Evolutionary conservation across 2,329 filamentous ascomycete species (phyloP), one percentile per base, ranked within the genome.

Genomic region (Rhinocladiella mackenziei): DNA sequence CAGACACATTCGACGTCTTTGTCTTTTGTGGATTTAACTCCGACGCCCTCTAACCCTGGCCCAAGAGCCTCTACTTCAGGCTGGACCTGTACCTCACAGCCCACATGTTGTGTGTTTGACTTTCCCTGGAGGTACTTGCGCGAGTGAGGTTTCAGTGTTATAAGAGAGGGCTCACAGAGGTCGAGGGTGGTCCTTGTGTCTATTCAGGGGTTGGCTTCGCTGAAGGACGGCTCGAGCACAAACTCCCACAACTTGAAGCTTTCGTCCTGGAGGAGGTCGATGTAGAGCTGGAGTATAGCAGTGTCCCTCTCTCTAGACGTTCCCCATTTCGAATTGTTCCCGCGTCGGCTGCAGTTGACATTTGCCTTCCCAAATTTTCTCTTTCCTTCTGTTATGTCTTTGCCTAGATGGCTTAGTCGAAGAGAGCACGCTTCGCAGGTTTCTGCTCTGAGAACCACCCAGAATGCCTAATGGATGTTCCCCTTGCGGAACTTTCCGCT

Each of bases 261-360:
- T 1, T 30, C 25, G 4, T 40, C 25, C 26, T 40, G 37, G 6
- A 25, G 25, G 1, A 26, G 37, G 18, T 32, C 28, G 8, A 40
- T 40, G 14, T 31, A 20, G 9, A 40, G n/a, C 37, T 40, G 37
- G 8, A 40, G 28, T 8, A 40, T 26, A 11, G 37, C 37, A 3
- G 37, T 26, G 26, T 40, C 37, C 18, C 31, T 40, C 15, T 40
- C 28, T 19, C 17, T 13, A 14, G 31, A 20, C 23, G 30, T 40
- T 14, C 37, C 37, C 37, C 37, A 40, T 40, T 40, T 40, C 28
- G 37, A 40, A 13, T 25, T 40, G 18, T 40, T 40, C 17, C 37
- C 37, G 17, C 37, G 37, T 15, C 20, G 37, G 5, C 15, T 26
- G 25, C 37, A 40, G 18, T 40, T 40, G 9, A 40, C 37, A 23